Percentiles rank a stretch among this genome's conserved stretches.
Conservation (phyloP, 768 basidiomycete genomes). For the Pulveroboletus sp. region DNA sequence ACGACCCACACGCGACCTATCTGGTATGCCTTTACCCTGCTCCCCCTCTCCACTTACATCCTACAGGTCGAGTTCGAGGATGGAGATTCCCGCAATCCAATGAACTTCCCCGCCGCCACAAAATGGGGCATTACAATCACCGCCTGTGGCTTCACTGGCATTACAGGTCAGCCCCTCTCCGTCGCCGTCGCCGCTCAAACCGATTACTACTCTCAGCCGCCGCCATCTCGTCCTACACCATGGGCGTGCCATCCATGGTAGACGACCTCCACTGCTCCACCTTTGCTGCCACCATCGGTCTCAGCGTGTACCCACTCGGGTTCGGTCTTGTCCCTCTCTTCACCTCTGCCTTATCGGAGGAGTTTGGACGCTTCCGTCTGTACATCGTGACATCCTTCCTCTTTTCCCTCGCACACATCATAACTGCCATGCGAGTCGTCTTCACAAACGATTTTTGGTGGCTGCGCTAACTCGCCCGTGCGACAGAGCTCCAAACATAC, state of each 20-base stretch:
- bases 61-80: slow-evolving; percentile 38
- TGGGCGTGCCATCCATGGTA: slow-evolving; percentile 57
- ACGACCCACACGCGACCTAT: slow-evolving; percentile 8
- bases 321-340: slow-evolving; percentile 62
- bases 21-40: slow-evolving; percentile 6
- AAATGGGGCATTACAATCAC: slow-evolving; percentile 41
- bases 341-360: slow-evolving; percentile 67
- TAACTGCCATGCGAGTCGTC: slow-evolving; percentile 25
- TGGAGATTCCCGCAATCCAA: slow-evolving; percentile 38
- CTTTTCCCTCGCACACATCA: slow-evolving; percentile 49
- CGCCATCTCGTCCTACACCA: slow-evolving; percentile 46
- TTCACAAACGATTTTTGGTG: background rate
- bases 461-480: slow-evolving; percentile 1
- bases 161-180: slow-evolving; percentile 24
- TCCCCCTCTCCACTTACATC: slow-evolving; percentile 1
- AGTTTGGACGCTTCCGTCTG: slow-evolving; percentile 60
- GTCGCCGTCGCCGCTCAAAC: background rate
- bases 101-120: slow-evolving; percentile 31
- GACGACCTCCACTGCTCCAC: slow-evolving; percentile 39
- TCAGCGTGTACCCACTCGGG: slow-evolving; percentile 53
- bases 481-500: slow-evolving; percentile 41
- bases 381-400: slow-evolving; percentile 49
- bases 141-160: slow-evolving; percentile 31
- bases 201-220: slow-evolving; percentile 35
- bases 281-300: slow-evolving; percentile 44